phyloP scores from a whole-genome alignment of 169 alveolate genomes.

The Plasmodium coatneyi region DNA sequence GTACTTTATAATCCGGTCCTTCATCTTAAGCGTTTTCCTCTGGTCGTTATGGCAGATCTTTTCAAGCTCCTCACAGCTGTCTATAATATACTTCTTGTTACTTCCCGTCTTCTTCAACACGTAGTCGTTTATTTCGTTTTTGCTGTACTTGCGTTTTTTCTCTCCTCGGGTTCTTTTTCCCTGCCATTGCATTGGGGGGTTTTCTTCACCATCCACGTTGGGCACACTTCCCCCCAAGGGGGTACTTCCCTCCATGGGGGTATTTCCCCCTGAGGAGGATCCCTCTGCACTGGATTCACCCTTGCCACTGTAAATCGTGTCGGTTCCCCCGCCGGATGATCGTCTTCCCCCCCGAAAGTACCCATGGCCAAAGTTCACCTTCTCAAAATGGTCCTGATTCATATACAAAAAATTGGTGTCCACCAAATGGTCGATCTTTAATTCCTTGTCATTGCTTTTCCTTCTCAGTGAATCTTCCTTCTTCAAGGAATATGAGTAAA shows the following conservation, averaged over 20 bases:
- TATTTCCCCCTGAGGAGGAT: neutral
- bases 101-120: slow-evolving; percentile 2
- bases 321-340: neutral
- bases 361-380: neutral
- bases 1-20: slow-evolving; percentile 37
- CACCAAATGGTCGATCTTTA: slow-evolving; percentile 8
- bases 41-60: slow-evolving; percentile 10
- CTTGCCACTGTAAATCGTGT: neutral
- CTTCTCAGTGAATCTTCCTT: neutral
- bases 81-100: slow-evolving; percentile 43
- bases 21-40: slow-evolving; percentile 26
- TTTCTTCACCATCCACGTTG: neutral
- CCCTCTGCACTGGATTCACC: neutral
- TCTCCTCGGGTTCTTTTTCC: neutral
- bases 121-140: slow-evolving; percentile 14
- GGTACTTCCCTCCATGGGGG: neutral
- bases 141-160: neutral
- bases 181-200: neutral
- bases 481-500: slow-evolving; percentile 23
- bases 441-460: slow-evolving; percentile 15
- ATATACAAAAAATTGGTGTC: slow-evolving; percentile 49
- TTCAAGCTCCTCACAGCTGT: slow-evolving; percentile 40
- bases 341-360: neutral
- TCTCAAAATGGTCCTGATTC: neutral
- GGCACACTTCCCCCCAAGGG: too few species aligned